phyloP scores from a whole-genome alignment of 2,329 filamentous ascomycete species.

The Fusarium gaditjirri region DNA sequence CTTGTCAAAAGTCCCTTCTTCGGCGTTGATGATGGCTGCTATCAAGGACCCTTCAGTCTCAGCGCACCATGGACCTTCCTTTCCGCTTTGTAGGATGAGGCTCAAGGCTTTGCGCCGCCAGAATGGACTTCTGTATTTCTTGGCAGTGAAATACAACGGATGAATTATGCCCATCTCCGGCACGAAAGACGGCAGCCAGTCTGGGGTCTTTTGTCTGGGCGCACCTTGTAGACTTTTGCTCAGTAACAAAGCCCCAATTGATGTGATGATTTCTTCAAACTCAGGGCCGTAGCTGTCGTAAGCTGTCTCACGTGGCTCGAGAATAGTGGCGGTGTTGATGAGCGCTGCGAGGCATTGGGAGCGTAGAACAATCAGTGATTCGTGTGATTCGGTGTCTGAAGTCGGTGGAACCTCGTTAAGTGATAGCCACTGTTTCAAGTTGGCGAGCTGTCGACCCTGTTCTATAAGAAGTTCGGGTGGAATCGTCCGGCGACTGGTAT shows the following conservation, averaged over 20 bases:
- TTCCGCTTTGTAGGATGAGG: slow-evolving; percentile 13
- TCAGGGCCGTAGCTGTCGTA: slow-evolving; percentile 31
- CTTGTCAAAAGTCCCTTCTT: slow-evolving; percentile 3
- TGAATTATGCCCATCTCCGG: slow-evolving; percentile 37
- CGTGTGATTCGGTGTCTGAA: not conserved
- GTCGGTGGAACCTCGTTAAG: not conserved
- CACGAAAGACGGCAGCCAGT: not conserved
- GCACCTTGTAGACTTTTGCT: not conserved
- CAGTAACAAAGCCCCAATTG: not conserved
- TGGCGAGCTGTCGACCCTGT: slow-evolving; percentile 30
- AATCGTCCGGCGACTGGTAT: slow-evolving; percentile 11
- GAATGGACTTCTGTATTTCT: slow-evolving; percentile 24
- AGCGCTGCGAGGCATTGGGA: slow-evolving; percentile 28
- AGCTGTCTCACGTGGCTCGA: slow-evolving; percentile 23
- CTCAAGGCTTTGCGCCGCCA: slow-evolving; percentile 30
- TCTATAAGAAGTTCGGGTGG: slow-evolving; percentile 37
- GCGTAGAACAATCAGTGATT: slow-evolving; percentile 26
- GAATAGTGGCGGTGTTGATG: slow-evolving; percentile 7
- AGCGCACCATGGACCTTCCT: slow-evolving; percentile 33
- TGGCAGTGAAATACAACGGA: slow-evolving; percentile 18
- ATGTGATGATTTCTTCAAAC: slow-evolving; percentile 32
- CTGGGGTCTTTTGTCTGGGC: accelerated
- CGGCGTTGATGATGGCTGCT: slow-evolving; percentile 3
- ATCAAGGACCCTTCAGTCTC: slow-evolving; percentile 9
- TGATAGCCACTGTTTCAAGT: slow-evolving; percentile 30